Evolutionary conservation across 768 basidiomycete species (phyloP), one percentile per base, ranked within the genome.

Genomic region (Lactifluus pinguis): DNA sequence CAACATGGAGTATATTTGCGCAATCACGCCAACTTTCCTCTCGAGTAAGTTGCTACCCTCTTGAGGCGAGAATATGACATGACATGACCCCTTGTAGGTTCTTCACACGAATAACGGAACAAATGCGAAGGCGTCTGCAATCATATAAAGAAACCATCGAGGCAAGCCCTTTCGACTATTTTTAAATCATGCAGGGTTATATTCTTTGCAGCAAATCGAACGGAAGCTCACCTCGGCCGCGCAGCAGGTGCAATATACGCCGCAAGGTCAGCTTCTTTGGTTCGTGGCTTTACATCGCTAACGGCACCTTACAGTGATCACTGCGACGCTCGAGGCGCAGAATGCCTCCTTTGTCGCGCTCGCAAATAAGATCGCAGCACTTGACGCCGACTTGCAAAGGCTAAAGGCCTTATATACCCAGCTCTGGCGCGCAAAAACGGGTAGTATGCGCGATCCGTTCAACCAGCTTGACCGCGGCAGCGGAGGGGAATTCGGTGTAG

Each of bases 121-220:
- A 89, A 66, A 86, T 91, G 82, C 77, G 77, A 57, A 83, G 87
- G 65, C 77, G 86, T 38, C 71, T 92, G 55, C 77, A 79, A 44
- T 90, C 89, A 84, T 92, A 88, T 72, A 88, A 89, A 67, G 76
- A 80, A 21, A 90, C 88, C 29, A 86, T 91, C 57, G 89, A 92
- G 76, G 90, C 65, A 13, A 47, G 42, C 45, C 48, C 2, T 17
- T 13, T 13, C 25, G 25, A 25, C 25, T 9, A 25, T 9, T 44
- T 32, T 15, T 5, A 10, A 44, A 2, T 56, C 57, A 57, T 10
- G 39, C 39, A 13, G 9, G 14, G 55, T 57, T 19, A 64, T 47
- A 15, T 17, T 7, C 42, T 51, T 45, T 53, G 5, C 65, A 88
- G 86, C 85, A 87, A 86, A 90, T 93, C 65, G 90, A 92, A 72